Conservation (phyloP, 345 rosid species). For the Mangifera indica region DNA sequence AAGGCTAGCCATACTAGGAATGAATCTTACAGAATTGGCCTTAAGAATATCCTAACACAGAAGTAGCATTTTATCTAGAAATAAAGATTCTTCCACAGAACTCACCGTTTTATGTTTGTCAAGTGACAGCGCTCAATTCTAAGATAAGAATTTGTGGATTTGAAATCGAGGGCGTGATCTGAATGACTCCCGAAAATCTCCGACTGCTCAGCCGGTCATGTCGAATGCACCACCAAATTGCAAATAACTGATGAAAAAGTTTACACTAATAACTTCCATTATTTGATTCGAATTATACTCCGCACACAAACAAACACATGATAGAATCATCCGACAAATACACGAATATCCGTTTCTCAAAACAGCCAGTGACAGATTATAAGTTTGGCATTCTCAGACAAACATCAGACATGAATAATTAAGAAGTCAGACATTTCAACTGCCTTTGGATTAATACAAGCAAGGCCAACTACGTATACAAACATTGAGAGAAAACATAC, state of each 20-base stretch:
- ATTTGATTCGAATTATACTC: not conserved
- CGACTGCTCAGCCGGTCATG: no score
- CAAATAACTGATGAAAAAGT: not conserved
- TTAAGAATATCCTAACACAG: no score
- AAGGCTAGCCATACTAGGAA: no score
- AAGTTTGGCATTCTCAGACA: not conserved
- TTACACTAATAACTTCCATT: not conserved
- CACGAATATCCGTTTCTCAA: not conserved
- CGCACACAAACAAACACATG: not conserved
- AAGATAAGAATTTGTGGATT: no score
- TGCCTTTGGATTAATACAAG: slow-evolving; percentile 7
- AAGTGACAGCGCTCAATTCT: no score
- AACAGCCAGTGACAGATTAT: not conserved
- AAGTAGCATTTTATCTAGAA: no score
- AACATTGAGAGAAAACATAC: not conserved
- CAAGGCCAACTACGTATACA: not conserved
- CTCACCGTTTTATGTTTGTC: no score
- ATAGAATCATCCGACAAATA: not conserved
- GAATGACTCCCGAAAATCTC: no score
- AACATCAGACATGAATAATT: not conserved
- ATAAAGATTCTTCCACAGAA: no score
- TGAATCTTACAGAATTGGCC: no score
- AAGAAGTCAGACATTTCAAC: slow-evolving; percentile 15
- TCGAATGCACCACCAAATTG: no score
- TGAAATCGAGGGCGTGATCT: no score